These are phyloP conservation scores for Thamnidium elegans DNA, from an alignment of 192 early-diverging fungal species.

Conservation along the genomic window DNA sequence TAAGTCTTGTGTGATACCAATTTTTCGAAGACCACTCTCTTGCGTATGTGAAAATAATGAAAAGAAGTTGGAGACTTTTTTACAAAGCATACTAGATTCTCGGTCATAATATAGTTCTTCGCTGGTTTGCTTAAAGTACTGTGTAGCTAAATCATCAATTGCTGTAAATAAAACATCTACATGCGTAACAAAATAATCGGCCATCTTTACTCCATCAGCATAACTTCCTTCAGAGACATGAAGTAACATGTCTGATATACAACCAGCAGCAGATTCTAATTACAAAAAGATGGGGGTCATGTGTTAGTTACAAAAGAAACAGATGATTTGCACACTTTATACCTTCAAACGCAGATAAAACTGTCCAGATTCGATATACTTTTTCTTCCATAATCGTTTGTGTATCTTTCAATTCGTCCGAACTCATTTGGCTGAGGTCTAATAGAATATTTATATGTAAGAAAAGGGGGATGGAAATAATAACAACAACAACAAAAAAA, in stretches of 20 bases:
- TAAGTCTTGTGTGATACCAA: slow-evolving; percentile 82
- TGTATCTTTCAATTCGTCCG: slow-evolving; percentile 59
- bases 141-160: slow-evolving; percentile 74
- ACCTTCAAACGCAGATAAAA: slow-evolving; percentile 80
- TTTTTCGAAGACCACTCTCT: slow-evolving; percentile 47
- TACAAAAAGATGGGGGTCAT: neutral
- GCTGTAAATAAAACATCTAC: slow-evolving; percentile 81
- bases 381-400: slow-evolving; percentile 83
- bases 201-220: slow-evolving; percentile 70
- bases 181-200: slow-evolving; percentile 76
- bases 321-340: neutral
- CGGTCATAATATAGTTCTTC: slow-evolving; percentile 64
- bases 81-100: slow-evolving; percentile 92
- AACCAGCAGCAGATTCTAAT: slow-evolving; percentile 79
- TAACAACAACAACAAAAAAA: neutral
- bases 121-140: slow-evolving; percentile 27
- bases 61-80: slow-evolving; percentile 91
- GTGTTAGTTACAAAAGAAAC: neutral
- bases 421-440: slow-evolving; percentile 27
- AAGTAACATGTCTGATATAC: slow-evolving; percentile 85
- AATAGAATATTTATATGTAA: neutral
- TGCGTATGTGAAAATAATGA: slow-evolving; percentile 82
- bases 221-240: slow-evolving; percentile 74
- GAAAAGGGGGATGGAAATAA: neutral
- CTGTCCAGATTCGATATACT: slow-evolving; percentile 78